These are phyloP conservation scores for Thozetella sp. DNA, from an alignment of 495 filamentous ascomycete genomes.

Conservation along the genomic window DNA sequence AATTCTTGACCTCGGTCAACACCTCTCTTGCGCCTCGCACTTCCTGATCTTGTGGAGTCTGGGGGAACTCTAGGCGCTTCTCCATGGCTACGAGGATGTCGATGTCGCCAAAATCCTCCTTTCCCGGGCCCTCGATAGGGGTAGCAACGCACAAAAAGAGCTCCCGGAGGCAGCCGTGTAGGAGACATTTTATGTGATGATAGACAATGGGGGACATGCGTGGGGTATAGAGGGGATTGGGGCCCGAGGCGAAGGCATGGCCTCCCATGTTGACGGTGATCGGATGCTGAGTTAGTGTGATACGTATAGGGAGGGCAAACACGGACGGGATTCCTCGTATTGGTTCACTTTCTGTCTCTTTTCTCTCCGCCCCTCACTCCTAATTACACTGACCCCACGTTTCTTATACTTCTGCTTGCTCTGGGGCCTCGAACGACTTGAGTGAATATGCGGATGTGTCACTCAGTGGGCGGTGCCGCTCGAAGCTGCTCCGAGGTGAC, in stretches of 20 bases:
- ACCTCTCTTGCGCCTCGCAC: conserved; percentile 7
- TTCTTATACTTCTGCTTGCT: too few species aligned
- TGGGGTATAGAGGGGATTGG: conserved; percentile 50
- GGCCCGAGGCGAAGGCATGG: conserved; percentile 47
- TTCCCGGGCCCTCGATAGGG: conserved; percentile 58
- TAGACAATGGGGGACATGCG: conserved; percentile 58
- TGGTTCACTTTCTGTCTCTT: too few species aligned
- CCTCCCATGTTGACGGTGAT: conserved; percentile 54
- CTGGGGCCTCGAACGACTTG: too few species aligned
- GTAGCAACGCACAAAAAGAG: conserved; percentile 47
- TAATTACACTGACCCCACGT: too few species aligned
- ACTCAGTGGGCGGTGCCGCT: too few species aligned
- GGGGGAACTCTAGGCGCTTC: conserved; percentile 19
- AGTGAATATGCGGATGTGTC: too few species aligned
- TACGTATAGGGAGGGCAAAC: background rate
- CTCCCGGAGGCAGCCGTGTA: conserved; percentile 36
- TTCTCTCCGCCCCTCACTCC: too few species aligned
- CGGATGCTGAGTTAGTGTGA: background rate
- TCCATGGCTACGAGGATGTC: conserved; percentile 57
- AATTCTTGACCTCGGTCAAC: conserved; percentile 15
- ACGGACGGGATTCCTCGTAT: too few species aligned
- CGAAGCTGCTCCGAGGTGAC: too few species aligned
- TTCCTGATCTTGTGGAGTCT: background rate
- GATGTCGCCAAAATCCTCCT: conserved; percentile 58
- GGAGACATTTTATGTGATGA: conserved; percentile 32